These are phyloP conservation scores for Pelargonium cotyledonis DNA, from an alignment of 441 rosid species.

Conservation along the genomic window DNA sequence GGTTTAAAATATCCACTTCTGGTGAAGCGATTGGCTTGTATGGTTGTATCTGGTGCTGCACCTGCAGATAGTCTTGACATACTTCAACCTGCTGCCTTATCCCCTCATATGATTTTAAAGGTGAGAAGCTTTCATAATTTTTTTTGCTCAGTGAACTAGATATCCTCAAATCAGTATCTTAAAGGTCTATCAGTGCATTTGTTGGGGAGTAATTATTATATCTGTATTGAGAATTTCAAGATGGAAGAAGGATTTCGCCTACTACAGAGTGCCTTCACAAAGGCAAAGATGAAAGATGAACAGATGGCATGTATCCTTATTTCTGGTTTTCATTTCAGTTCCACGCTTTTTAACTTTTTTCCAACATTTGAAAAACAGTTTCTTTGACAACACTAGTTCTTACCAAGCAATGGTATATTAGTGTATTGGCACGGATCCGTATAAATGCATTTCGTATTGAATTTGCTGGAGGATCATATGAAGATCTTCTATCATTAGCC, in stretches of 20 bases:
- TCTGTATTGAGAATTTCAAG: slow-evolving; percentile 33
- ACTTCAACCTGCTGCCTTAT: slow-evolving; percentile 62
- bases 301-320: slow-evolving; percentile 58
- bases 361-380: slow-evolving; percentile 16
- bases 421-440: slow-evolving; percentile 59
- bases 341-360: slow-evolving; percentile 13
- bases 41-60: slow-evolving; percentile 55
- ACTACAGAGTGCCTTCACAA: slow-evolving; percentile 41
- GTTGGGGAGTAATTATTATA: not conserved
- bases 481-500: slow-evolving; percentile 70
- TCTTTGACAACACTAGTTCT: slow-evolving; percentile 60
- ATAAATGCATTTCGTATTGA: slow-evolving; percentile 81
- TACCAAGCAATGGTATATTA: slow-evolving; percentile 63
- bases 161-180: not conserved
- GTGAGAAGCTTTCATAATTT: slow-evolving; percentile 26
- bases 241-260: slow-evolving; percentile 63
- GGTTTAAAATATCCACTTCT: slow-evolving; percentile 76
- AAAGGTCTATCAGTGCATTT: not conserved
- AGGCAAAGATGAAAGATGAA: slow-evolving; percentile 42
- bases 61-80: slow-evolving; percentile 49
- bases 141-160: slow-evolving; percentile 6
- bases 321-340: slow-evolving; percentile 10
- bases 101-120: slow-evolving; percentile 41
- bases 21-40: slow-evolving; percentile 70
- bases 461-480: slow-evolving; percentile 55